Percentiles rank a stretch among this genome's conserved stretches.
These are phyloP conservation scores for Hypoxylon fragiforme DNA, from an alignment of 495 filamentous ascomycete genomes.

Conservation along the genomic window DNA sequence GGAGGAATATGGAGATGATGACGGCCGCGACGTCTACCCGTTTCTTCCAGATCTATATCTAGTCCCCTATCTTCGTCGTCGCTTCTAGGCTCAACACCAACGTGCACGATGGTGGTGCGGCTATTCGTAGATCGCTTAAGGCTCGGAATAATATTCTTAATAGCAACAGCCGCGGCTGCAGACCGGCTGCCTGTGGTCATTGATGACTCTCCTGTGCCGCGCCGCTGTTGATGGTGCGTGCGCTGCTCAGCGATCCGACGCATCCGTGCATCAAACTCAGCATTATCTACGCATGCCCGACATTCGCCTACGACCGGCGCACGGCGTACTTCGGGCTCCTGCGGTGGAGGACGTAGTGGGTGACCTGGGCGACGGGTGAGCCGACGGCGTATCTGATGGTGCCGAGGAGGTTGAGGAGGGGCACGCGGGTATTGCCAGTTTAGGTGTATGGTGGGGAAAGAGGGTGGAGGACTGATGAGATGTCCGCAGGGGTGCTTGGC, in stretches of 20 bases:
- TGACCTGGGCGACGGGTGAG: conserved; percentile 25
- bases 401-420: conserved; percentile 25
- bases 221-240: conserved; percentile 3
- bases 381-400: conserved; percentile 33
- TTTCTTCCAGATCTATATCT: neutral
- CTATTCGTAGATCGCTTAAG: conserved; percentile 14
- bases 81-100: conserved; percentile 6
- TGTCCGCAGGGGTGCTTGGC: conserved; percentile 48
- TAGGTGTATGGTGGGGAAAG: conserved; percentile 9
- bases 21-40: neutral
- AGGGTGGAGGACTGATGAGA: conserved; percentile 32
- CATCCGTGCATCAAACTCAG: conserved; percentile 23
- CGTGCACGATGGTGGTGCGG: conserved; percentile 17
- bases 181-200: conserved; percentile 1
- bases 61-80: neutral
- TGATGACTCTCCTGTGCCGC: conserved; percentile 17
- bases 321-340: conserved; percentile 19
- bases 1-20: too few species aligned
- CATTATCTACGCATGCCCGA: conserved; percentile 25
- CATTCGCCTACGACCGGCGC: conserved; percentile 35
- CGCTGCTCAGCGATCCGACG: conserved; percentile 11
- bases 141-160: conserved; percentile 27
- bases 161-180: conserved; percentile 13
- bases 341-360: conserved; percentile 29
- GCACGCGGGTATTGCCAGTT: conserved; percentile 30